Evolutionary conservation across 2,329 filamentous ascomycete species (phyloP), one percentile per base, ranked within the genome.

Genomic region (Tetracladium maxilliforme): DNA sequence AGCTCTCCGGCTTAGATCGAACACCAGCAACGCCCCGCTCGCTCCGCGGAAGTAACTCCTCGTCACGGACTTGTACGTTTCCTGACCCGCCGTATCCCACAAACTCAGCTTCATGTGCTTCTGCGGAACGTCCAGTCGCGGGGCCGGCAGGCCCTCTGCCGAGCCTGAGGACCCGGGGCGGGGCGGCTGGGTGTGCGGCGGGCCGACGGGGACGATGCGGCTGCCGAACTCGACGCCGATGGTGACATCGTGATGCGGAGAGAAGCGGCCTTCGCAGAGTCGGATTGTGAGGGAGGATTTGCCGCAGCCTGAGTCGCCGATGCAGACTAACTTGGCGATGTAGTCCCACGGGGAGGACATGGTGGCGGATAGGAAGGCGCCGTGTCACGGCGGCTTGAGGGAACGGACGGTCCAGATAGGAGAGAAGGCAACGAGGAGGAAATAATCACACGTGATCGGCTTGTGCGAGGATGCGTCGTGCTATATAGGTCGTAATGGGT

Each of bases 291-390:
- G 70, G 53, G 82, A 71, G 33, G 83, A 92, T 63, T 98, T 98
- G 45, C 90, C 90, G 47, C 83, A 92, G 48, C 86, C 90, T 22
- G 80, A 90, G 59, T 95, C 90, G 51, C 90, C 90, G 44, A 98
- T 84, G 58, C 83, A 92, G 47, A 95, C 87, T 42, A 98, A 81
- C 57, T 98, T 98, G 52, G 87, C 86, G 48, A 95, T 98, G 61
- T 92, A 95, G 60, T 95, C 84, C 87, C 87, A 95, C 44, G 74
- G 67, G 35, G 61, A 49, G 14, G 57, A 64, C 66, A 72, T 72
- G 47, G 40, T n/a, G 35, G 26, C 32, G 25, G 20, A 18, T 15
- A 15, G 30, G 29, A 17, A 18, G 12, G 23, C 31, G 20, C 13
- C 26, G 24, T 24, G 30, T 20, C 9, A n/a, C 18, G 18, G 9